phyloP scores from a whole-genome alignment of 805 yeast genomes.

The Cyberlindnera galapagoensis region DNA sequence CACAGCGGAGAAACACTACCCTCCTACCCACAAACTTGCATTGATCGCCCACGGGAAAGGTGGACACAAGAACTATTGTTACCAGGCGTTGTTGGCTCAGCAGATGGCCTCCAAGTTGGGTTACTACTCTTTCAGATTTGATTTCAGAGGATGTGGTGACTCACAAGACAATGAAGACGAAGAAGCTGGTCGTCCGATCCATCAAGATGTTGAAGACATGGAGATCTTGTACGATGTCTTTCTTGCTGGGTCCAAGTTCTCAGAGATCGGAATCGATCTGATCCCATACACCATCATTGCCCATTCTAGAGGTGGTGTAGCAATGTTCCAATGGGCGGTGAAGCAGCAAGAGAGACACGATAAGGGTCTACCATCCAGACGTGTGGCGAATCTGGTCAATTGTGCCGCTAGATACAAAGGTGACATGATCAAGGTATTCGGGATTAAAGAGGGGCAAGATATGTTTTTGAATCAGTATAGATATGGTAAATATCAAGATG shows the following conservation, averaged over 20 bases:
- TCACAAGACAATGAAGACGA: conserved; percentile 41
- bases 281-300: conserved; percentile 54
- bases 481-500: conserved; percentile 39
- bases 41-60: conserved; percentile 78
- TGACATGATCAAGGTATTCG: conserved; percentile 13
- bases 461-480: conserved; percentile 43
- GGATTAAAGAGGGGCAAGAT: conserved; percentile 6
- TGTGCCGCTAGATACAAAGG: conserved; percentile 62
- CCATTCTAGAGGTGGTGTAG: conserved; percentile 77
- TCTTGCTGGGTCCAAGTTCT: conserved; percentile 20
- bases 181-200: conserved; percentile 46
- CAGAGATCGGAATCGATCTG: conserved; percentile 32
- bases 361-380: conserved; percentile 28
- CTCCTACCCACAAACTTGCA: conserved; percentile 44
- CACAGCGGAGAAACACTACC: conserved; percentile 16
- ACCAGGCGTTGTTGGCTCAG: conserved; percentile 58
- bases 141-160: conserved; percentile 81
- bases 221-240: conserved; percentile 34
- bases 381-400: conserved; percentile 64
- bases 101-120: conserved; percentile 54
- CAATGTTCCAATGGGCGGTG: conserved; percentile 68
- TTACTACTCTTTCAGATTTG: conserved; percentile 64
- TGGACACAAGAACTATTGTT: conserved; percentile 78
- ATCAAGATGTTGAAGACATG: conserved; percentile 65
- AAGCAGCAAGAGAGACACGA: conserved; percentile 33